phyloP scores from a whole-genome alignment of 1,284 basidiomycete genomes.

The Cutaneotrichosporon daszewskae region DNA sequence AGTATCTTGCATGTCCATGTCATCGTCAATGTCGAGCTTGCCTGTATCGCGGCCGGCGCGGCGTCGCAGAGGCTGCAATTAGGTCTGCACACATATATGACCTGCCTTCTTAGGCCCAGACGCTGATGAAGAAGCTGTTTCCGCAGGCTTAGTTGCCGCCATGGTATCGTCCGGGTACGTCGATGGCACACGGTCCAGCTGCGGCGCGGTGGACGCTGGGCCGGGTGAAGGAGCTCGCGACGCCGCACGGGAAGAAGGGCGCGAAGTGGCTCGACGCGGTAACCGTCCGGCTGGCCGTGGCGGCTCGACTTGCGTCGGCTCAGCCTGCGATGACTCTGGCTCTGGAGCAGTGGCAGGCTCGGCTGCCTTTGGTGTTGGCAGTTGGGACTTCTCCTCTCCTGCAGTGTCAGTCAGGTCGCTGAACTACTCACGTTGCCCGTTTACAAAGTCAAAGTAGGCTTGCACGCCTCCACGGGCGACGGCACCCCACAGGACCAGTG shows the following conservation, averaged over 20 bases:
- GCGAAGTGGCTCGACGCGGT: not conserved
- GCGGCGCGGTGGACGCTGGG: not conserved
- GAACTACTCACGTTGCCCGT: too few relatives aligned
- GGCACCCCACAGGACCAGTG: conserved; percentile 30
- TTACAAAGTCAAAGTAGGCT: conserved; percentile 25
- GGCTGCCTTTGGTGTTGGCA: too few relatives aligned
- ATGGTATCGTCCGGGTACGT: conserved; percentile 27
- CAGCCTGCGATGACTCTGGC: not conserved
- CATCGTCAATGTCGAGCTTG: conserved; percentile 18
- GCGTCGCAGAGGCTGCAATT: conserved; percentile 21
- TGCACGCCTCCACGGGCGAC: conserved; percentile 20
- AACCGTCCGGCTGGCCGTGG: not conserved
- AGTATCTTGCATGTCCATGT: conserved; percentile 1
- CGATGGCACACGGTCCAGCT: conserved; percentile 27
- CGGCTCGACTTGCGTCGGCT: not conserved
- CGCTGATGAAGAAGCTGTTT: not conserved
- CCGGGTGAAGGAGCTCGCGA: conserved; percentile 4
- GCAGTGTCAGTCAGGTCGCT: too few relatives aligned
- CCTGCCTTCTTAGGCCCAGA: conserved; percentile 3
- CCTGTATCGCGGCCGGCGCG: conserved; percentile 19
- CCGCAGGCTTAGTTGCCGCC: not conserved
- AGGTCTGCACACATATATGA: not conserved
- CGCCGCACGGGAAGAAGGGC: not conserved
- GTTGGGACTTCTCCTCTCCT: too few relatives aligned
- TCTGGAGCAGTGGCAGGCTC: too few relatives aligned